These are phyloP conservation scores for Penicillium sclerotigenum DNA, from an alignment of 2,329 filamentous ascomycete genomes.

Conservation along the genomic window DNA sequence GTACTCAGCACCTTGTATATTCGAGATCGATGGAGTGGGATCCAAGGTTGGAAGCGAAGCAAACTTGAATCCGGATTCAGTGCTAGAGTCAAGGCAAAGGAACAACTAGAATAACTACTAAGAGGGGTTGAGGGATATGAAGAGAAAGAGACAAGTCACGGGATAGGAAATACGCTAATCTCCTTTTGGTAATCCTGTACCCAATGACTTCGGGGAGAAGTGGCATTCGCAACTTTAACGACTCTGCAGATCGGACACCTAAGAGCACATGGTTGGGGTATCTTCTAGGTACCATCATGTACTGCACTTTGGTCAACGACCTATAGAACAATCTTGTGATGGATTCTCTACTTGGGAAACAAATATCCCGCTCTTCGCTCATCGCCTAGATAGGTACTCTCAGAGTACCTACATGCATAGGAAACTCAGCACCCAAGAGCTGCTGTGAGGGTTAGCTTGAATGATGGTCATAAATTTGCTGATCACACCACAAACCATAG, in stretches of 20 bases:
- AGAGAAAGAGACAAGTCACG: conserved; percentile 29
- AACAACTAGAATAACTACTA: conserved; percentile 9
- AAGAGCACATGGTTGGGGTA: not conserved
- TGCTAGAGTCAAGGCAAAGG: conserved; percentile 7
- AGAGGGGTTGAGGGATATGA: conserved; percentile 25
- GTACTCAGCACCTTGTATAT: conserved; percentile 12
- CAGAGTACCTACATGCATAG: not conserved
- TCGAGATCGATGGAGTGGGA: not conserved
- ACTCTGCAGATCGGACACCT: not conserved
- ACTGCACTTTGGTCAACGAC: not conserved
- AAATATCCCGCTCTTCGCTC: not conserved
- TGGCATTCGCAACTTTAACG: no score
- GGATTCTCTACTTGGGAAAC: not conserved
- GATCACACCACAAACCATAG: not conserved
- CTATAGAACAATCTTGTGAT: no score
- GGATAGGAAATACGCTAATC: conserved; percentile 23
- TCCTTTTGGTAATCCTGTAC: conserved; percentile 15
- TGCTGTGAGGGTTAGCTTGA: not conserved
- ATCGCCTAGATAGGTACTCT: not conserved
- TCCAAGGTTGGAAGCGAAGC: not conserved
- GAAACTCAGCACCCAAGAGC: not conserved
- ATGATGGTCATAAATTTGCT: not conserved
- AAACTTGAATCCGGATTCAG: not conserved
- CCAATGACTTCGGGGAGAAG: conserved; percentile 3
- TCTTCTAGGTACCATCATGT: not conserved